These are phyloP conservation scores for Saturnispora saitoi DNA, from an alignment of 805 yeast species.

Conservation along the genomic window DNA sequence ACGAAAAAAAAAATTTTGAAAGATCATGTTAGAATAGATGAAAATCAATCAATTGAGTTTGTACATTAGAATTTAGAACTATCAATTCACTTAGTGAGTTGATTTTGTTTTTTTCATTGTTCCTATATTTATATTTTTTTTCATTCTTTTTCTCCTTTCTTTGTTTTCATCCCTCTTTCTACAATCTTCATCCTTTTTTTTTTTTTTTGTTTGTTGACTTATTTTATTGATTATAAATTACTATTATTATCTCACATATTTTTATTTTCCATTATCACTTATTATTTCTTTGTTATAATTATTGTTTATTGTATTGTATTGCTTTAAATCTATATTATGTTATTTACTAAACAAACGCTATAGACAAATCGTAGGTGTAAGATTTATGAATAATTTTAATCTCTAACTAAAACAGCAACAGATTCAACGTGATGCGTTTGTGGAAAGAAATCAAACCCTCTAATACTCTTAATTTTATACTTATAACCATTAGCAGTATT, in stretches of 20 bases:
- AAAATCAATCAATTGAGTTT: too few species aligned
- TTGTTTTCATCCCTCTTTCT: background rate
- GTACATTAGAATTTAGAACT: background rate
- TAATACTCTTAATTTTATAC: slow-evolving; percentile 70
- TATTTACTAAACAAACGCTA: background rate
- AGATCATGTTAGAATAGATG: background rate
- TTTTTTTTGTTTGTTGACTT: background rate
- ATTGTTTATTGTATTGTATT: slow-evolving; percentile 1
- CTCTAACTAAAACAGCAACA: slow-evolving; percentile 34
- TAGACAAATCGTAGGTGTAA: too few species aligned
- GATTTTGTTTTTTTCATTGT: background rate
- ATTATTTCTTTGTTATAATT: background rate
- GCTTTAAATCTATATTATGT: slow-evolving; percentile 1
- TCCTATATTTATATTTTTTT: too few species aligned
- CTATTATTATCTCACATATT: background rate
- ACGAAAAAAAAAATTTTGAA: background rate
- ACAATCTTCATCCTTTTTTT: background rate
- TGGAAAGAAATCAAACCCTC: slow-evolving; percentile 92
- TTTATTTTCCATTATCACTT: background rate
- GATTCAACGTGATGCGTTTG: slow-evolving; percentile 54
- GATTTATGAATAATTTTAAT: background rate
- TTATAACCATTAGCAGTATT: slow-evolving; percentile 52
- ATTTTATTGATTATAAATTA: background rate
- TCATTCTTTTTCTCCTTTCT: background rate
- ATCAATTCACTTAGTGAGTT: background rate